Conservation (phyloP, 345 rosid species). For the Turritis glabra region DNA sequence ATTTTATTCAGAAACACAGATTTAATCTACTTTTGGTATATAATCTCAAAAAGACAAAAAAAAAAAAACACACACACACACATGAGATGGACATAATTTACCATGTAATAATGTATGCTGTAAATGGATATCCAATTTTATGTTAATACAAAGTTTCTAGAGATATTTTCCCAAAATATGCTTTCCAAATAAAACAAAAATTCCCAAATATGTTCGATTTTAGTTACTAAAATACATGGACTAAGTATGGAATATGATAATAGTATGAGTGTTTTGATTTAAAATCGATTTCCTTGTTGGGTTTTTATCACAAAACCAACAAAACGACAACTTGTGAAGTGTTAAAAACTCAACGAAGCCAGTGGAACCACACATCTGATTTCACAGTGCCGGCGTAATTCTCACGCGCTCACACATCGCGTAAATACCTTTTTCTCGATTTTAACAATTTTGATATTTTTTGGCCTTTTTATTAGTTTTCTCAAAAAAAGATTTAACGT, state of each 20-base stretch:
- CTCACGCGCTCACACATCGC: slow-evolving; percentile 19
- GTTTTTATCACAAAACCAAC: background rate
- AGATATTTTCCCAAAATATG: background rate
- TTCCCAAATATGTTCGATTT: background rate
- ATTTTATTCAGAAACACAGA: background rate
- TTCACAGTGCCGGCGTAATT: background rate
- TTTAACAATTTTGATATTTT: slow-evolving; percentile 21
- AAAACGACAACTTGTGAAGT: background rate
- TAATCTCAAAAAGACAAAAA: background rate
- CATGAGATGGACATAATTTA: background rate
- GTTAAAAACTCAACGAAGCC: background rate
- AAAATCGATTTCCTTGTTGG: background rate
- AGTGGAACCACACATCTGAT: slow-evolving; percentile 25
- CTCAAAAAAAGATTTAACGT: slow-evolving; percentile 16
- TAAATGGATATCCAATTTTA: background rate
- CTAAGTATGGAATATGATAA: background rate
- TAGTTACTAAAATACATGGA: background rate
- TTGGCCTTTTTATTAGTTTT: background rate
- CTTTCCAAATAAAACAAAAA: background rate
- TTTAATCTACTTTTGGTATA: background rate
- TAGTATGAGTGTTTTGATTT: background rate
- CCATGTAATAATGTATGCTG: background rate
- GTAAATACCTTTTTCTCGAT: slow-evolving; percentile 24
- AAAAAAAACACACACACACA: no score
- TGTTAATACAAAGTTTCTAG: background rate